Evolutionary conservation across 1,284 basidiomycete species (phyloP), one percentile per base, ranked within the genome.

Genomic region (Ceratobasidium theobromae): DNA sequence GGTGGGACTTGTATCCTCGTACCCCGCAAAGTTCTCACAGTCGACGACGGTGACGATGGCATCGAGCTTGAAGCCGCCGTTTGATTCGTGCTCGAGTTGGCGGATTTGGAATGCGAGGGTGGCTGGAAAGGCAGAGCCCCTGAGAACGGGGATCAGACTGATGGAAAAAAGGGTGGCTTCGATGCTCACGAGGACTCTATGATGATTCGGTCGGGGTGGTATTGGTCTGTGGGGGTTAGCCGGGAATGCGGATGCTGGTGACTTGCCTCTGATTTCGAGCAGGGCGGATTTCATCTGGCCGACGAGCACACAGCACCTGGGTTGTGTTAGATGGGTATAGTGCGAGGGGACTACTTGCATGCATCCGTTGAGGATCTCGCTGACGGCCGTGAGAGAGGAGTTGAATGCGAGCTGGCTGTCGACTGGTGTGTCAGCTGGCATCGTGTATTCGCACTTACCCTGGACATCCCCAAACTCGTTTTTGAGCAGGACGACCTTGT

Each of bases 351-450:
- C n/a, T 21, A 74, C 82, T 75, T 69, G 94, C 92, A 95, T 85
- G 82, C 93, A 96, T 25, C 93, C 93, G 75, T 95, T 96, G 69
- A 94, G 77, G 54, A 96, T 95, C 76, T 95, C 93, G 71, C 86
- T 91, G 60, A 95, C 93, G 1, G 89, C 91, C 18, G 90, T 78
- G 53, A 95, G 80, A 67, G 86, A 89, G 1, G 89, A 91, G 73
- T 94, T 88, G 68, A 86, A 83, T 9, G 91, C 92, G 14, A 95
- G 83, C 69, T 94, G 86, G 70, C 91, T 93, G 73, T 95, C 93
- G 54, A 95, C 93, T 90, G 72, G 16, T 71, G 75, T 74, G 66
- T 75, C 76, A 70, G 43, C 6, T 77, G 6, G 25, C 8, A 38
- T 38, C 35, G 35, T 38, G 3, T 16, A 40, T 62, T 49, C 48